phyloP scores from a whole-genome alignment of 441 rosid species.

The Erodium moschatum region DNA sequence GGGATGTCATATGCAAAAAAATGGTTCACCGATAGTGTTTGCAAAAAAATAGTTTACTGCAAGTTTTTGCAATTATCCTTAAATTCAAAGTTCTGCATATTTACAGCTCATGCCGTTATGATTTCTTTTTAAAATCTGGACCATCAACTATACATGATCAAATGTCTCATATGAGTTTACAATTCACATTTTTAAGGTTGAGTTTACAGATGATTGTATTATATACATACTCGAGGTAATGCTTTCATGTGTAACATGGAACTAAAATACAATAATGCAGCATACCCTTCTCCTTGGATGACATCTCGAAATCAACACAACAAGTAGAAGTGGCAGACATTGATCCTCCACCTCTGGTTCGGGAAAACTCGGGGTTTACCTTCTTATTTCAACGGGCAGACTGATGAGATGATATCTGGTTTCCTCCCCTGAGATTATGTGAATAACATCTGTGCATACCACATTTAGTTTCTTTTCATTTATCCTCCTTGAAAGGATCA shows the following conservation, averaged over 20 bases:
- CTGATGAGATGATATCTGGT: not conserved
- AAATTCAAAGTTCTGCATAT: too few species aligned
- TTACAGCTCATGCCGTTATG: too few species aligned
- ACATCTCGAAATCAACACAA: constrained; percentile 83
- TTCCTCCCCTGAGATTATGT: not conserved
- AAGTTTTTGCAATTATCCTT: too few species aligned
- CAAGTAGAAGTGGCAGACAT: constrained; percentile 75
- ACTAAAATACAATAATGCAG: constrained; percentile 38
- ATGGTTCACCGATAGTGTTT: too few species aligned
- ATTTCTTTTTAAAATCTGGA: too few species aligned
- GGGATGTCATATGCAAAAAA: too few species aligned
- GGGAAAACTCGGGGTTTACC: constrained; percentile 80
- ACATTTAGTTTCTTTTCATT: not conserved
- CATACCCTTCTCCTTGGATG: constrained; percentile 96
- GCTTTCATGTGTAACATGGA: not conserved
- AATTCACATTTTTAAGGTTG: too few species aligned
- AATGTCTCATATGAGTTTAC: too few species aligned
- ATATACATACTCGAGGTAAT: too few species aligned
- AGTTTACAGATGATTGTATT: too few species aligned
- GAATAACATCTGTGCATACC: not conserved
- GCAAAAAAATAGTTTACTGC: too few species aligned
- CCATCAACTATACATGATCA: too few species aligned
- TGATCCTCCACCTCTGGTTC: constrained; percentile 85
- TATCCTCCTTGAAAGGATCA: not conserved
- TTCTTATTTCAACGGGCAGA: constrained; percentile 64